Evolutionary conservation across 2,329 filamentous ascomycete species (phyloP).

Genomic region (Penicillium brasilianum): DNA sequence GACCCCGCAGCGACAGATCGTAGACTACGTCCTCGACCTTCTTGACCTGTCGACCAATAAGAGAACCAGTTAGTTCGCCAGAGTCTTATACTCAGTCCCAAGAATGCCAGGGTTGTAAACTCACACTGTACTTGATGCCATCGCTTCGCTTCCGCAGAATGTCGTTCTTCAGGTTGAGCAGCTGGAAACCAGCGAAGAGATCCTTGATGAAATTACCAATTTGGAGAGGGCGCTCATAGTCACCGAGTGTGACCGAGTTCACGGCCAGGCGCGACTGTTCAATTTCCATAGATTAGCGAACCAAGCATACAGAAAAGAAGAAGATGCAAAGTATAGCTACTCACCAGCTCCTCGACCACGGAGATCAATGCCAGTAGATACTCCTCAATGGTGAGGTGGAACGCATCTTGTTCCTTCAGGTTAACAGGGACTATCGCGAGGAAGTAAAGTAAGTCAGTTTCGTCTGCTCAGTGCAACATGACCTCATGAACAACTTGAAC

Average conservation of each 20-base stretch:
- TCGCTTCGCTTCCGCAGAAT: conserved; percentile 84
- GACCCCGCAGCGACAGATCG: conserved; percentile 83
- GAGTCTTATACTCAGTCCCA: too few species aligned
- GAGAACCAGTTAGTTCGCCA: background rate
- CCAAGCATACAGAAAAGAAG: background rate
- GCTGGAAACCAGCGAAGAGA: conserved; percentile 92
- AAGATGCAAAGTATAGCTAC: conserved; percentile 27
- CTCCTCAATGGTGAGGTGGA: conserved; percentile 96
- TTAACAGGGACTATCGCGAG: conserved; percentile 76
- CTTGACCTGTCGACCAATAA: conserved; percentile 67
- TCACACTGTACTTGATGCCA: conserved; percentile 85
- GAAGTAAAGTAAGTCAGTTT: conserved; percentile 9
- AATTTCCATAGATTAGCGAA: background rate
- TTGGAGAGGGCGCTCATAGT: conserved; percentile 81
- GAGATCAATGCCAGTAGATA: conserved; percentile 88
- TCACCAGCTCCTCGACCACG: conserved; percentile 83
- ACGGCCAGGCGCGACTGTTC: conserved; percentile 77
- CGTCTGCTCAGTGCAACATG: background rate
- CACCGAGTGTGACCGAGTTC: conserved; percentile 90
- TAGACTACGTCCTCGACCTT: conserved; percentile 98
- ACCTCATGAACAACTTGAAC: conserved; percentile 29
- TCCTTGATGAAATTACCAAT: conserved; percentile 95
- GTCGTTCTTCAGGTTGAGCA: conserved; percentile 97
- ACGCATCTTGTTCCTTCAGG: conserved; percentile 83
- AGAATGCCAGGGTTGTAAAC: conserved; percentile 21